Conservation (phyloP, 2,329 filamentous ascomycete genomes). For the Botrytis elliptica region DNA sequence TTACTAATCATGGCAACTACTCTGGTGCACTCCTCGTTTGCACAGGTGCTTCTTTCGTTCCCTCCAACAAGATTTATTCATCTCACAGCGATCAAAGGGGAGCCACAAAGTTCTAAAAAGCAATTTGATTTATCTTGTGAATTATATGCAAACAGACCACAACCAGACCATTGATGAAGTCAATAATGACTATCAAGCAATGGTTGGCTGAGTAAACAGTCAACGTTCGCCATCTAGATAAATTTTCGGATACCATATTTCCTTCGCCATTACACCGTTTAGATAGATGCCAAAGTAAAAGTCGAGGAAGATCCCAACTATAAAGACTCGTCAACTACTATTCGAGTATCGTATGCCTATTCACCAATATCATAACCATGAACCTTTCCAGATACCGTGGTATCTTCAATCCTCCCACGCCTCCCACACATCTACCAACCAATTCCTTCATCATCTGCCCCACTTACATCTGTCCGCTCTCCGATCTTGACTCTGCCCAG, state of each 20-base stretch:
- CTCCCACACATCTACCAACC: not conserved
- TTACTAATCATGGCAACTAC: constrained; percentile 7
- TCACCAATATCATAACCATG: not conserved
- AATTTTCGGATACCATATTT: not conserved
- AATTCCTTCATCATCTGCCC: too few relatives aligned
- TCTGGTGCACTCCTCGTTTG: not conserved
- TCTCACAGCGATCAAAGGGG: not conserved
- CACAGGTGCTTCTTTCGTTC: not conserved
- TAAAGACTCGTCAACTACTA: not conserved
- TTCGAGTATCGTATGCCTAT: not conserved
- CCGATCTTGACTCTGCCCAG: not conserved
- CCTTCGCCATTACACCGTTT: not conserved
- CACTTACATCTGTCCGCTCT: not conserved
- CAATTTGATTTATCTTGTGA: not conserved
- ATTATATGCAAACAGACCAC: not conserved
- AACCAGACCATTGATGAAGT: not conserved
- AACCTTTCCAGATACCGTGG: not conserved
- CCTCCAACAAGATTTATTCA: not conserved
- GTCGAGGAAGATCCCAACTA: not conserved
- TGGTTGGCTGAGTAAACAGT: constrained; percentile 5
- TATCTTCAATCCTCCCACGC: not conserved
- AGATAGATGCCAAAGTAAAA: not conserved
- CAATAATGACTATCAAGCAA: not conserved
- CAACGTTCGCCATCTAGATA: not conserved
- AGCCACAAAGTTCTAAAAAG: not conserved